These are phyloP conservation scores for Umbelopsis sp. DNA, from an alignment of 192 early-diverging fungal species.

Conservation along the genomic window DNA sequence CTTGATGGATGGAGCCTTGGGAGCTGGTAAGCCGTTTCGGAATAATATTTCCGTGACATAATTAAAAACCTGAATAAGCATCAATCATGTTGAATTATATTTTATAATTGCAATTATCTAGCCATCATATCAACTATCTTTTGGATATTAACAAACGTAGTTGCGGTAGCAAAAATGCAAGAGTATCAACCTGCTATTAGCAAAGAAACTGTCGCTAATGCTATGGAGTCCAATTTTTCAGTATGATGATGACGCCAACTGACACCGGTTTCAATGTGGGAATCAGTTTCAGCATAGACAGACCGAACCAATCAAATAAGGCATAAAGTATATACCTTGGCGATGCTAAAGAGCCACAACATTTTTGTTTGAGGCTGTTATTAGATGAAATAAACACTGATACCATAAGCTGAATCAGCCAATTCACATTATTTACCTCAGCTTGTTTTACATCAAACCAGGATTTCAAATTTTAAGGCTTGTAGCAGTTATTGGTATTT, in stretches of 20 bases:
- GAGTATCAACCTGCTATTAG: neutral
- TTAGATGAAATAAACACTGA: too few species aligned
- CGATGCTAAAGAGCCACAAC: too few species aligned
- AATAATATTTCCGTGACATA: neutral
- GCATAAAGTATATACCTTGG: neutral
- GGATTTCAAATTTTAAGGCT: too few species aligned
- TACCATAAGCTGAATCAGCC: too few species aligned
- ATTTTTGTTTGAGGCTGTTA: too few species aligned
- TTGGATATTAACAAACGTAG: neutral
- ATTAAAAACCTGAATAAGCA: neutral
- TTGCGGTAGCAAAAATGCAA: neutral
- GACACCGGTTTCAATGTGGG: neutral
- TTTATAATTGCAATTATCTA: neutral
- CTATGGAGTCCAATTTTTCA: neutral
- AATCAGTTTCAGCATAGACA: neutral
- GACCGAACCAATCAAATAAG: neutral
- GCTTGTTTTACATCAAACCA: too few species aligned
- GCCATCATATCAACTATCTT: neutral
- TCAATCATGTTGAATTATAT: too few species aligned
- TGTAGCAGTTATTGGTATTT: too few species aligned
- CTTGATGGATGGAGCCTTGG: conserved; percentile 6
- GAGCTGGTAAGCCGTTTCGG: neutral
- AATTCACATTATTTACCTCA: too few species aligned
- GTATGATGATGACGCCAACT: neutral
- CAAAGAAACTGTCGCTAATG: neutral